Conservation (phyloP, 139 green algal species). For the Closterium sp. region DNA sequence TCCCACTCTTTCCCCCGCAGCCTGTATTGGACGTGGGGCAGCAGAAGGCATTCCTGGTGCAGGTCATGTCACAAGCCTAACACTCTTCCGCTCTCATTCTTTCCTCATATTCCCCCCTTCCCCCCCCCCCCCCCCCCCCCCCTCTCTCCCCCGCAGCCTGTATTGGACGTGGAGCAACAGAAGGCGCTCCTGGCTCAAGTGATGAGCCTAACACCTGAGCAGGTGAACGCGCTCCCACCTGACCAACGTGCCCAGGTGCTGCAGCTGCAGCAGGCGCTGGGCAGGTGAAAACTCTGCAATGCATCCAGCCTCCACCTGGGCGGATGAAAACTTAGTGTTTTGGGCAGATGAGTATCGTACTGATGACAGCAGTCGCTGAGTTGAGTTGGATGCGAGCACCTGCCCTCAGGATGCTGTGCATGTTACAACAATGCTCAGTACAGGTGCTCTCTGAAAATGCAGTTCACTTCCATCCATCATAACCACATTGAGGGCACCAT, state of each 20-base stretch:
- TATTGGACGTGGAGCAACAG: constrained; percentile 47
- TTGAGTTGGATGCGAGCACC: no score
- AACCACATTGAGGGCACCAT: no score
- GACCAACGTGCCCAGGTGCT: constrained; percentile 81
- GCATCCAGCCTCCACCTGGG: no score
- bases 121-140: no score
- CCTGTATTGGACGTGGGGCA: not conserved
- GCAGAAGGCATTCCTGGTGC: not conserved
- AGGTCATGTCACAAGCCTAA: not conserved
- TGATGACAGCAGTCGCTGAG: no score
- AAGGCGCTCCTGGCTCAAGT: constrained; percentile 77
- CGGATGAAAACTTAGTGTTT: no score
- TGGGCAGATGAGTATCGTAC: no score
- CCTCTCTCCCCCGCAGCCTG: not conserved
- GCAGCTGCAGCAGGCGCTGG: constrained; percentile 64
- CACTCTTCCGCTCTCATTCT: not conserved
- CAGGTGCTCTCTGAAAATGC: no score
- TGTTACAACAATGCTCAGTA: no score
- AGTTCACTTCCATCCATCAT: no score
- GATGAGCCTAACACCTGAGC: constrained; percentile 77
- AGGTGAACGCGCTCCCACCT: constrained; percentile 81
- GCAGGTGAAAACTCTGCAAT: no score
- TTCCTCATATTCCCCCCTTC: not conserved
- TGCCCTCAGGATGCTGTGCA: no score
- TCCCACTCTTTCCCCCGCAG: not conserved